Base-by-base conservation (phyloP, 768 basidiomycete species). In the Kwoniella heveanensis region DNA sequence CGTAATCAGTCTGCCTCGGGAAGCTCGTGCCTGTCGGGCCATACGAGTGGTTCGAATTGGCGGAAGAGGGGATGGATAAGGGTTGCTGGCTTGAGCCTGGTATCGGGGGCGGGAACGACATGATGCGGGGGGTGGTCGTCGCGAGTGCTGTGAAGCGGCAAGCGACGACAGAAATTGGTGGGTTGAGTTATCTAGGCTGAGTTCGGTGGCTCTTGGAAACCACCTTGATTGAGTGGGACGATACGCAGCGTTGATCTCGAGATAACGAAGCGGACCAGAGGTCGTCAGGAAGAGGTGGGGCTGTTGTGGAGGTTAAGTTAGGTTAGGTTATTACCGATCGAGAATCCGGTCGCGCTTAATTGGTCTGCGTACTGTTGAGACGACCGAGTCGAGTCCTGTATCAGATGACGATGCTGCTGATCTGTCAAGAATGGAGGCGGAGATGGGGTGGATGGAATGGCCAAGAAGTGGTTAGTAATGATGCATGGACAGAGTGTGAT, bases 81-180 rank as follows among this genome's bases (percentile, higher is more conserved):
- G 65, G 65, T 48, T 66, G 65, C 22, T 66, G 62, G n/a, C 36
- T 49, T 37, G 44, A 47, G 25, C 30, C 46, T 12, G 54, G 62
- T 15, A 46, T 48, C 15, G 37, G 17, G 3, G 49, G 46, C 26
- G 62, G 54, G 46, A 54, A 62, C 17, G 60, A 53, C 60, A 62
- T 61, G 27, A 22, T 61, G 26, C 13, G 52, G 25, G 3, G 27
- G 25, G 24, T 52, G 51, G 27, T 30, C 51, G 29, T 44, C 48
- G 21, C 48, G 48, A 50, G 5, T 50, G 22, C 22, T 17, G 48
- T 22, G 48, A 24, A 44, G 39, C 17, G 39, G 39, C 39, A 44
- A 44, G 39, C 39, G 39, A 44, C 39, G 39, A 44, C 39, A 44
- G 19, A 13, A 7, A 6, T 36, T 36, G 13, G 32, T 6, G 32